A percentile compares a stretch with the other conserved stretches of the same genome.
These are phyloP conservation scores for Pseudozyma thailandica DNA, from an alignment of 1,284 basidiomycete species.

Conservation along the genomic window DNA sequence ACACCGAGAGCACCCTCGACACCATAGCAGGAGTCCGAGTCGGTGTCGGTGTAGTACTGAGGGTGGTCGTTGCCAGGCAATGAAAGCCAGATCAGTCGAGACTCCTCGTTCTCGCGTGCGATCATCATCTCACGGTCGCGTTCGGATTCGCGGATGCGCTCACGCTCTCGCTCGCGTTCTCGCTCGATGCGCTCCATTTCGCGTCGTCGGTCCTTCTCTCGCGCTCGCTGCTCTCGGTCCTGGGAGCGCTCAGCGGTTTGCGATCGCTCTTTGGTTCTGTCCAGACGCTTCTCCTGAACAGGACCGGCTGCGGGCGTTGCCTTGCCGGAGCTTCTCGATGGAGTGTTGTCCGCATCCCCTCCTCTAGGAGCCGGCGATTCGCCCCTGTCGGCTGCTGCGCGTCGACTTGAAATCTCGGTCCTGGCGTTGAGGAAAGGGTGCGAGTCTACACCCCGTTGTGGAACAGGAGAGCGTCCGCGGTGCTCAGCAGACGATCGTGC, in stretches of 20 bases:
- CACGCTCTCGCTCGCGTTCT: constrained; percentile 45
- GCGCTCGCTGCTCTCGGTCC: constrained; percentile 45
- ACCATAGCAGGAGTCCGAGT: constrained; percentile 52
- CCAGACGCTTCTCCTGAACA: constrained; percentile 22
- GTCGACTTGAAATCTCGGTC: constrained; percentile 8
- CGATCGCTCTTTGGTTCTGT: constrained; percentile 30
- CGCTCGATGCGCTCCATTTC: constrained; percentile 41
- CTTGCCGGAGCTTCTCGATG: constrained; percentile 11
- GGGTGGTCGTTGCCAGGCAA: constrained; percentile 59
- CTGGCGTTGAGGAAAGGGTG: neutral
- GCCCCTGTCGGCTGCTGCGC: constrained; percentile 6
- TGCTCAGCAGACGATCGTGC: neutral
- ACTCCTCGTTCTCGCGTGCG: constrained; percentile 50
- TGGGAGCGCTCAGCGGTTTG: constrained; percentile 33
- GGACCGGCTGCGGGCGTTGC: constrained; percentile 20
- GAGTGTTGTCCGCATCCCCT: constrained; percentile 12
- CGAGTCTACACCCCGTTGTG: neutral
- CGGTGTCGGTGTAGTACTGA: constrained; percentile 60
- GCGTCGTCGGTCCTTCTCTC: constrained; percentile 42
- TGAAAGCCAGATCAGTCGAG: constrained; percentile 53
- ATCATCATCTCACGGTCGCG: constrained; percentile 48
- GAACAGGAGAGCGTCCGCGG: constrained; percentile 9
- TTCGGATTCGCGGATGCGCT: constrained; percentile 49
- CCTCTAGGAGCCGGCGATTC: constrained; percentile 5
- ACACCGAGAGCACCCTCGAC: constrained; percentile 39